These are phyloP conservation scores for Beauveria brongniartii DNA, from an alignment of 2,329 filamentous ascomycete species.

Conservation along the genomic window DNA sequence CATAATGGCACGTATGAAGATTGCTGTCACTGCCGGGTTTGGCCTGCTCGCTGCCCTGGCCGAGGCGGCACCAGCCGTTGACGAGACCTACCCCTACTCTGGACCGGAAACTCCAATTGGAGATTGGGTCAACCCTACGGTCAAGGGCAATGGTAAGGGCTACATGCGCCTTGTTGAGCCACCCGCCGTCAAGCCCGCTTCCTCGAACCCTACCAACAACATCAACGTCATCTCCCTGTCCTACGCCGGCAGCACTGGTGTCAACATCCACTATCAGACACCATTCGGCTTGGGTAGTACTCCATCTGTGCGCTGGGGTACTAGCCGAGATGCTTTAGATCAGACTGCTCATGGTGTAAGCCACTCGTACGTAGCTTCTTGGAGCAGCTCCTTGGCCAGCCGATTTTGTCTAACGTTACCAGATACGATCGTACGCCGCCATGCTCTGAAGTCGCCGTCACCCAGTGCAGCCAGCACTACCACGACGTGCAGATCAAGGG, in stretches of 20 bases:
- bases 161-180: slow-evolving; percentile 41
- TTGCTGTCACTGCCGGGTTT: not conserved
- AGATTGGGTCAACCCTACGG: slow-evolving; percentile 41
- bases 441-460: slow-evolving; percentile 36
- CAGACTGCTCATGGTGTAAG: slow-evolving; percentile 29
- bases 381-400: not conserved
- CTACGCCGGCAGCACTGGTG: slow-evolving; percentile 35
- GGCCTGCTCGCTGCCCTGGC: slow-evolving; percentile 9
- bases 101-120: slow-evolving; percentile 40
- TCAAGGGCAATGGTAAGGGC: slow-evolving; percentile 45
- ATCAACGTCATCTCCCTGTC: slow-evolving; percentile 43
- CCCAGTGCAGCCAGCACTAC: slow-evolving; percentile 43
- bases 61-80: slow-evolving; percentile 21
- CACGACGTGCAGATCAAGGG: slow-evolving; percentile 38
- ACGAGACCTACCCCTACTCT: slow-evolving; percentile 37
- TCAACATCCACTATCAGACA: slow-evolving; percentile 46
- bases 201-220: slow-evolving; percentile 38
- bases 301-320: slow-evolving; percentile 37
- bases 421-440: slow-evolving; percentile 43
- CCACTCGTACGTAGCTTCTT: slow-evolving; percentile 27
- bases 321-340: slow-evolving; percentile 22
- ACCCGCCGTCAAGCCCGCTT: slow-evolving; percentile 38
- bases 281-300: slow-evolving; percentile 40
- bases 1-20: not conserved
- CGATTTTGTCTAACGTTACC: not conserved